Percentiles rank a stretch among this genome's conserved stretches.
phyloP scores from a whole-genome alignment of 345 rosid species.

The Leavenworthia alabamica region DNA sequence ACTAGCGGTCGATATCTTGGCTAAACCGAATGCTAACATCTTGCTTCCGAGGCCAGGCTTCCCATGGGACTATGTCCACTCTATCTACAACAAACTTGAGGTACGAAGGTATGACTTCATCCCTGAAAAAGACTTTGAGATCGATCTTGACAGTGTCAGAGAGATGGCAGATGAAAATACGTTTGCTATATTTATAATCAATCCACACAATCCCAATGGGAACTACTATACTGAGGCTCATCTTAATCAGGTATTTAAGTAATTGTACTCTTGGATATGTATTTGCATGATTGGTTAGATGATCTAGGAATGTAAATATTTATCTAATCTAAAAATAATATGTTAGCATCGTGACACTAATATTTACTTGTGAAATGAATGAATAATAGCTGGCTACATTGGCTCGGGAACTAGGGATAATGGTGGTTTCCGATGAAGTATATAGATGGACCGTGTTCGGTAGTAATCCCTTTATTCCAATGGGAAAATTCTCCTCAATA shows the following conservation, averaged over 20 bases:
- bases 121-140: slow-evolving; percentile 44
- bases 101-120: slow-evolving; percentile 41
- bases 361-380: background rate
- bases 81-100: slow-evolving; percentile 23
- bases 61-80: slow-evolving; percentile 30
- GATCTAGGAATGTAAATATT: no score
- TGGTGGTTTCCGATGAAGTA: slow-evolving; percentile 54
- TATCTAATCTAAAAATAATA: no score
- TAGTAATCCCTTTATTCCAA: slow-evolving; percentile 34
- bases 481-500: slow-evolving; percentile 43
- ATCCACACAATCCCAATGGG: slow-evolving; percentile 30
- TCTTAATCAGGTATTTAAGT: slow-evolving; percentile 29
- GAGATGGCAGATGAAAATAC: slow-evolving; percentile 43
- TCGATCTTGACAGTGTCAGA: slow-evolving; percentile 39
- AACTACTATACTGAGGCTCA: slow-evolving; percentile 35
- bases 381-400: slow-evolving; percentile 37
- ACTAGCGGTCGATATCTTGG: slow-evolving; percentile 29
- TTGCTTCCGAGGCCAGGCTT: slow-evolving; percentile 30
- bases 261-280: background rate
- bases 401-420: slow-evolving; percentile 39
- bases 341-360: background rate
- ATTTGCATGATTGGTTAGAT: background rate
- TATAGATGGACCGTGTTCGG: slow-evolving; percentile 43
- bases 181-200: slow-evolving; percentile 43
- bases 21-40: slow-evolving; percentile 44